Evolutionary conservation across 495 filamentous ascomycete genomes (phyloP).

Genomic region (Talaromyces borbonicus): DNA sequence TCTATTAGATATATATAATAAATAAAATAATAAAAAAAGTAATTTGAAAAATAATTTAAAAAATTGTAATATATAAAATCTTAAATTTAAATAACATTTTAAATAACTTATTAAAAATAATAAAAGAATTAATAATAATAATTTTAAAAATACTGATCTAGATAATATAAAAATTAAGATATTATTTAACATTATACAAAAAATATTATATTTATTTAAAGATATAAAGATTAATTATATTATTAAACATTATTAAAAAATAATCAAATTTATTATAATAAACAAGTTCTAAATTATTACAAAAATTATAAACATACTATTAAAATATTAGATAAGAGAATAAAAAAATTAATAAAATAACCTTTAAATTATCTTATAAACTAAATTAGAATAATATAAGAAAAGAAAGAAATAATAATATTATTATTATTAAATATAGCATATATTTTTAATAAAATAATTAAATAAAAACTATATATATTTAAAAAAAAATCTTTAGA

Average conservation of each 20-base stretch:
- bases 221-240: too few relatives aligned
- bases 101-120: not conserved
- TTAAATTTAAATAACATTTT: not conserved
- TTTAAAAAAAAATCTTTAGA: not conserved
- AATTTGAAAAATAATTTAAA: not conserved
- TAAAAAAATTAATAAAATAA: not conserved
- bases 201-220: too few relatives aligned
- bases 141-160: too few relatives aligned
- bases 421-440: not conserved
- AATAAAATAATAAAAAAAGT: not conserved
- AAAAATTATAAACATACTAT: not conserved
- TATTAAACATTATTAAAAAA: too few relatives aligned
- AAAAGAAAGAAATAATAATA: not conserved
- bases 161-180: too few relatives aligned
- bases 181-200: too few relatives aligned
- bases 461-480: not conserved
- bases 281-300: too few relatives aligned
- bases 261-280: too few relatives aligned
- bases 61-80: too few relatives aligned
- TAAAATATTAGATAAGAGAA: not conserved
- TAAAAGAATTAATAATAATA: not conserved
- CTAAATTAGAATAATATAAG: not conserved
- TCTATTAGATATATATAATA: not conserved
- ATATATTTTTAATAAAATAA: not conserved
- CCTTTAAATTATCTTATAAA: not conserved